phyloP scores from a whole-genome alignment of 2,329 filamentous ascomycete genomes.

The Emmonsia crescens region DNA sequence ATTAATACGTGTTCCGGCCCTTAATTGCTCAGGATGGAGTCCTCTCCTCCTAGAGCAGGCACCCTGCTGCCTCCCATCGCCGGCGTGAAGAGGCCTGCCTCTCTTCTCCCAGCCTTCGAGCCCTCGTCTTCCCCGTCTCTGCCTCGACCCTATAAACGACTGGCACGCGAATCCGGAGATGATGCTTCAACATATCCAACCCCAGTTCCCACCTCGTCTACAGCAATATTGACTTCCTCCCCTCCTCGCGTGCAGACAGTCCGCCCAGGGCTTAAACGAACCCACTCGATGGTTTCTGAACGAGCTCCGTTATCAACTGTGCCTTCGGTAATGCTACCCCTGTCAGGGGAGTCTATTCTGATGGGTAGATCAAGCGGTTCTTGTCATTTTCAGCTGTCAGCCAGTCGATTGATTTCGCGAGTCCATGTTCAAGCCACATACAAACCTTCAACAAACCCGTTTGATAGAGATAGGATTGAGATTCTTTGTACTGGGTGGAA shows the following conservation, averaged over 20 bases:
- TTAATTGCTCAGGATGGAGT: slow-evolving; percentile 26
- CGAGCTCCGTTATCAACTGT: slow-evolving; percentile 74
- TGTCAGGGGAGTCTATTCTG: slow-evolving; percentile 66
- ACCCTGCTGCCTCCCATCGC: slow-evolving; percentile 23
- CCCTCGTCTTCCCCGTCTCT: slow-evolving; percentile 39
- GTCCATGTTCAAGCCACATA: slow-evolving; percentile 86
- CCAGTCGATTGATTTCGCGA: slow-evolving; percentile 84
- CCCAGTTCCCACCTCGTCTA: slow-evolving; percentile 86
- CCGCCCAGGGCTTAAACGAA: slow-evolving; percentile 45
- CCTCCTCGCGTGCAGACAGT: slow-evolving; percentile 47
- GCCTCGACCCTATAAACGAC: slow-evolving; percentile 38
- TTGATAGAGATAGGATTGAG: slow-evolving; percentile 68
- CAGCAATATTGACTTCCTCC: slow-evolving; percentile 79
- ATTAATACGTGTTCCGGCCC: slow-evolving; percentile 6
- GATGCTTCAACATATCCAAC: slow-evolving; percentile 66
- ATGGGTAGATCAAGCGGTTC: slow-evolving; percentile 94
- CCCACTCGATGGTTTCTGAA: slow-evolving; percentile 58
- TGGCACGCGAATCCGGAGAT: slow-evolving; percentile 34
- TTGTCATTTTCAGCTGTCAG: slow-evolving; percentile 87
- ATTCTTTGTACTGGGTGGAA: slow-evolving; percentile 95
- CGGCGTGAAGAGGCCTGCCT: slow-evolving; percentile 37
- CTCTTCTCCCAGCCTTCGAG: slow-evolving; percentile 40
- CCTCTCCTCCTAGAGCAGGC: slow-evolving; percentile 27
- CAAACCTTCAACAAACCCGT: slow-evolving; percentile 54
- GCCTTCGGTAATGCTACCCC: slow-evolving; percentile 68